These are phyloP conservation scores for Epichloe sp. DNA, from an alignment of 2,329 filamentous ascomycete genomes.

Conservation along the genomic window DNA sequence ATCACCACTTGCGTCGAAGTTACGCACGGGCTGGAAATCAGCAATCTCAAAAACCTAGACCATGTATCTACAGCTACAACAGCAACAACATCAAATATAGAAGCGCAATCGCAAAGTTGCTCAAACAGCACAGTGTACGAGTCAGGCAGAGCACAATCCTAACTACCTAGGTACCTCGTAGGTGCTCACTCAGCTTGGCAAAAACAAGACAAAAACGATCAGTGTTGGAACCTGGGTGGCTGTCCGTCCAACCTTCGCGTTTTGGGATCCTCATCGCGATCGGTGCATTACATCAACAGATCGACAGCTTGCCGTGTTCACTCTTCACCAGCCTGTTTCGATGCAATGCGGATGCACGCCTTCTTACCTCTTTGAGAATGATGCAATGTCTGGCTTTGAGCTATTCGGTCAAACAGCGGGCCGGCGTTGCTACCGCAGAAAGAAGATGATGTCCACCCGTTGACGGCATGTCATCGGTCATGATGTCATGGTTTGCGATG, in stretches of 20 bases:
- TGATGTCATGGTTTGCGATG: slow-evolving; percentile 2
- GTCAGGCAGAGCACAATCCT: too few species aligned
- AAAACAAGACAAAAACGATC: not conserved
- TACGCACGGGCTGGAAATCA: not conserved
- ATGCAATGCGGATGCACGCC: not conserved
- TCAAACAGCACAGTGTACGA: too few species aligned
- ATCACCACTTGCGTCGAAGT: not conserved
- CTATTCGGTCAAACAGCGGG: not conserved
- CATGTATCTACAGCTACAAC: too few species aligned
- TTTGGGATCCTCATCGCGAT: not conserved
- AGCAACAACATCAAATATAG: not conserved
- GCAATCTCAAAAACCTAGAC: too few species aligned
- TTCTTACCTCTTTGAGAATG: not conserved
- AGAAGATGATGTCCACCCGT: not conserved
- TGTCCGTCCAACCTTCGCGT: not conserved
- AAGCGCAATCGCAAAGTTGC: not conserved
- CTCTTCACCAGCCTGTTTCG: not conserved
- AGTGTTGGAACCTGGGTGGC: not conserved
- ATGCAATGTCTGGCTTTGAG: not conserved
- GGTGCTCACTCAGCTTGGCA: not conserved
- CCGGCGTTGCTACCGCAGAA: not conserved
- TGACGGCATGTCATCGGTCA: not conserved
- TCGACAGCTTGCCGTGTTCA: not conserved
- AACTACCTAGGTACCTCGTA: not conserved
- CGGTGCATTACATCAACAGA: not conserved